Base-by-base conservation (phyloP, 2,329 filamentous ascomycete genomes). In the Periconia sp. region DNA sequence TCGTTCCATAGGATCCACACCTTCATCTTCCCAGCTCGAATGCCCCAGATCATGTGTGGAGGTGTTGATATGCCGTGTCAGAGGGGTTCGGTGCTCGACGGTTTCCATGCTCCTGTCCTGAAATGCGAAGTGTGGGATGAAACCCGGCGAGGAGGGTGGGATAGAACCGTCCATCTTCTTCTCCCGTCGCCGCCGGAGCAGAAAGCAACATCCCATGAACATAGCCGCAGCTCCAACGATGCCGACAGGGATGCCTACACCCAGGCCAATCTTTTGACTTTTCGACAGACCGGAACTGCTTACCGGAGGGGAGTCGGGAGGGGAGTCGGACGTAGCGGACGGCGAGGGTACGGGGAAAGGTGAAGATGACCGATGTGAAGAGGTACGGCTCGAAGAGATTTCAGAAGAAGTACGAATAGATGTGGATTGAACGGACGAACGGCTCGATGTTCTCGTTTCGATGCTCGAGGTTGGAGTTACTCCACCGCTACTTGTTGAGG, bases 211-310 rank as follows among this genome's bases (percentile, higher is more conserved):
- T 41, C 49, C 64, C 8, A 73, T 50, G 0, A 62, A 17, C 2
- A 69, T 19, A 23, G 63, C 64, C 0, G 62, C 61, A 19, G 87
- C 81, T 42, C 82, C 82, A 2, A 86, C 69, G 2, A 86, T 78
- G 1, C 81, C 84, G 17, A 87, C 73, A 2, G 85, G 85, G 2
- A 87, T 58, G 9, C 71, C 72, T 14, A 74, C 47, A 15, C 71
- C 71, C 3, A 74, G 59, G 7, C 67, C 69, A 27, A 73, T 64
- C 53, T 74, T 74, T 35, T 67, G 63, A 1, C 45, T 45, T 46
- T 55, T 57, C 1, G 64, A 65, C 13, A 73, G 59, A 6, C 62
- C 64, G 20, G 56, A 54, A 11, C 49, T 48, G 27, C 54, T 59
- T 1, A 58, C 50, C 1, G 58, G 47, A n/a, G 58, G 52, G 8